These are phyloP conservation scores for Xerocomellus dryophilus DNA, from an alignment of 768 basidiomycete genomes.

Conservation along the genomic window DNA sequence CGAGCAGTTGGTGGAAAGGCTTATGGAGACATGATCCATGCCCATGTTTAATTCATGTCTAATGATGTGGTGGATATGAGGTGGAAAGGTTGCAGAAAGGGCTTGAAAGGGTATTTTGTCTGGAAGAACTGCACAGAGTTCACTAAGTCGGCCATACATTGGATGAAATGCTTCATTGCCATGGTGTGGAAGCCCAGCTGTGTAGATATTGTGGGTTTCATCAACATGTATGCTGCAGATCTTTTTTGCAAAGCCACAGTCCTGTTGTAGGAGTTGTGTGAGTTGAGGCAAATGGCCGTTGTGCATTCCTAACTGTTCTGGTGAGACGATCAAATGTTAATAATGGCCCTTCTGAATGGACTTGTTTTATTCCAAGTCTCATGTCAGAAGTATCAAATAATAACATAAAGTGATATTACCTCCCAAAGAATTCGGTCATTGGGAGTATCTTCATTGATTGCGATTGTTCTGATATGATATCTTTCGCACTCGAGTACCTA, in stretches of 20 bases:
- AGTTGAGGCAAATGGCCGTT: constrained; percentile 1
- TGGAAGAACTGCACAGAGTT: not conserved
- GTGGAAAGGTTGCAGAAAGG: no score
- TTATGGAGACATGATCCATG: no score
- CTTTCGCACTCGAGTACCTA: not conserved
- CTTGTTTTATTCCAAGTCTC: not conserved
- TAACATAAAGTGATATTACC: no score
- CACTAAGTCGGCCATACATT: not conserved
- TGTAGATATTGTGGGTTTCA: constrained; percentile 7
- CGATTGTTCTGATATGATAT: not conserved
- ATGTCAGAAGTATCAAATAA: no score
- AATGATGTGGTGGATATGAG: no score
- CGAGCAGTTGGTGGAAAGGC: no score
- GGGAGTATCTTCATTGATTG: constrained; percentile 10
- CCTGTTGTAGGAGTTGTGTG: not conserved
- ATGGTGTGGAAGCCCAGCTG: constrained; percentile 1
- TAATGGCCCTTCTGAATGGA: not conserved
- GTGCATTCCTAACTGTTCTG: constrained; percentile 1
- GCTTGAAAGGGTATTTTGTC: no score
- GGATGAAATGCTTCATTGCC: not conserved
- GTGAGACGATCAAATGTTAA: constrained; percentile 7
- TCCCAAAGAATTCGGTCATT: not conserved
- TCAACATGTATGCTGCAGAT: not conserved
- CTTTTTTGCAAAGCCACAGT: not conserved
- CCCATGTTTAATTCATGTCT: no score